These are phyloP conservation scores for Petunia axillaris DNA, from an alignment of 257 asterid species.

Conservation along the genomic window DNA sequence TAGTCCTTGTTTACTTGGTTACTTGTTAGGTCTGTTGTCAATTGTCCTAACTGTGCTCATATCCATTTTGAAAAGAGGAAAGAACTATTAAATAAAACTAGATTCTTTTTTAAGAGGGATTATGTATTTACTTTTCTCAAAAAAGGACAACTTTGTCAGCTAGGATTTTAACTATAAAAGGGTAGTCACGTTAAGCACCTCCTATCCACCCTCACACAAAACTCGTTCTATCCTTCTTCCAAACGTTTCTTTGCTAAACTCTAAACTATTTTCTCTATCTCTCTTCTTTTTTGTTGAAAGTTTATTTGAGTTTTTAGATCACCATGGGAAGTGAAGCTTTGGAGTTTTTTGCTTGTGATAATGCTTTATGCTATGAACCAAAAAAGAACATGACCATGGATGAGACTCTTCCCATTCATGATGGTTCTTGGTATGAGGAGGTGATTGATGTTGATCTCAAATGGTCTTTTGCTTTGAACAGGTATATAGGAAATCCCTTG, in stretches of 20 bases:
- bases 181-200: background rate
- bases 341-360: constrained; percentile 55
- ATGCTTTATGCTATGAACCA: constrained; percentile 22
- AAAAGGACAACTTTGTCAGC: background rate
- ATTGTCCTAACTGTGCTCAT: constrained; percentile 20
- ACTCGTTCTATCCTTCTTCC: background rate
- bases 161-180: background rate
- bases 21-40: constrained; percentile 12
- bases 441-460: constrained; percentile 85
- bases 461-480: constrained; percentile 93
- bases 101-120: background rate
- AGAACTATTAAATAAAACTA: background rate
- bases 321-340: constrained; percentile 70
- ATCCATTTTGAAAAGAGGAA: background rate
- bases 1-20: background rate
- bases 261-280: background rate
- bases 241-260: background rate
- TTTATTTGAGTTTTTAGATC: background rate
- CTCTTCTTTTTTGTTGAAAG: background rate
- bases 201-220: background rate
- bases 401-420: constrained; percentile 28
- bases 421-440: constrained; percentile 89
- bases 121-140: background rate
- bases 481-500: constrained; percentile 39
- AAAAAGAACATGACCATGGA: constrained; percentile 31